phyloP scores from a whole-genome alignment of 305 asterid genomes.

The Fraxinus albicans region DNA sequence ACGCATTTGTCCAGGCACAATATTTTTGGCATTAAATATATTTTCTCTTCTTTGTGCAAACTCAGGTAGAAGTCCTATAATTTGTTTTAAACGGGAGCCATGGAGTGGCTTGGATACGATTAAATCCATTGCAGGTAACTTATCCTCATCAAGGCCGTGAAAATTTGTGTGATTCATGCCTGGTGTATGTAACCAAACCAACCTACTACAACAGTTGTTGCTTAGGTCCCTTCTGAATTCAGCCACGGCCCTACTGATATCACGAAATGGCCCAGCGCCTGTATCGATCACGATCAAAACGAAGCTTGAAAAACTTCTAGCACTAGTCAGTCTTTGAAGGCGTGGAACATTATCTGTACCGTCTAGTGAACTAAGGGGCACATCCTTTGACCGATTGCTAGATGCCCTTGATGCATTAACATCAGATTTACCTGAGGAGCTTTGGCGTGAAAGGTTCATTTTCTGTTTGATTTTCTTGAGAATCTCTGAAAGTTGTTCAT shows the following conservation, averaged over 20 bases:
- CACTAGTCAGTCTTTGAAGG: conserved; percentile 17
- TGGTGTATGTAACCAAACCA: conserved; percentile 48
- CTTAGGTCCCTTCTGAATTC: conserved; percentile 46
- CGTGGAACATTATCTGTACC: conserved; percentile 23
- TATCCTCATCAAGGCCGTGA: conserved; percentile 35
- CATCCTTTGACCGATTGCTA: conserved; percentile 35
- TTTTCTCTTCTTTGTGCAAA: neutral
- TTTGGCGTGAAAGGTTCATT: conserved; percentile 15
- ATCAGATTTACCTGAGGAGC: conserved; percentile 33
- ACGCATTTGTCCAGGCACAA: neutral
- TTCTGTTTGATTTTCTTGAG: conserved; percentile 36
- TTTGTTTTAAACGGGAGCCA: conserved; percentile 45
- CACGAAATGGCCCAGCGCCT: conserved; percentile 26
- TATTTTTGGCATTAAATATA: neutral
- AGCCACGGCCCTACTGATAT: conserved; percentile 36
- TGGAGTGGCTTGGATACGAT: conserved; percentile 49
- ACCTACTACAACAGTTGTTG: conserved; percentile 31
- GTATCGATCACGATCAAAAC: conserved; percentile 41
- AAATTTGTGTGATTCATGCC: neutral
- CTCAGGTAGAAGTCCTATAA: conserved; percentile 28
- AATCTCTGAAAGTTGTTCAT: conserved; percentile 30
- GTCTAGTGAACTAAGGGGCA: conserved; percentile 49
- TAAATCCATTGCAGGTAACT: conserved; percentile 40
- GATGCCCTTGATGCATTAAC: conserved; percentile 30
- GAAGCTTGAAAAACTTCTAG: conserved; percentile 10